Percentiles rank a stretch among this genome's conserved stretches.
phyloP scores from a whole-genome alignment of 2,329 filamentous ascomycete genomes.

The Pezizomycotina sp. region DNA sequence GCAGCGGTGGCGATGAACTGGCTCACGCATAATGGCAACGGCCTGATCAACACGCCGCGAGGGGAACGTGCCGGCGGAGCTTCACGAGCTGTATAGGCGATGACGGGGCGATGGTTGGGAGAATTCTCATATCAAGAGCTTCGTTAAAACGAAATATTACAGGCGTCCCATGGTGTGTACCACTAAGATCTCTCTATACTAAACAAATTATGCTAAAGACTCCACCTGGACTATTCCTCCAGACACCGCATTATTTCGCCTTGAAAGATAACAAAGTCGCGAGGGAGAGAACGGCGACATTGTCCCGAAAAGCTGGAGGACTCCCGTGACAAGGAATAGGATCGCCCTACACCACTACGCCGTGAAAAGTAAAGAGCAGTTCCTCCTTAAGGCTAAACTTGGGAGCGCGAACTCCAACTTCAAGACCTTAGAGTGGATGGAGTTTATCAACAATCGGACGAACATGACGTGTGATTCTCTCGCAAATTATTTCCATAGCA shows the following conservation, averaged over 20 bases:
- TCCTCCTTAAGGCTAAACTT: too few species aligned
- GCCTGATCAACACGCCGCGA: slow-evolving; percentile 22
- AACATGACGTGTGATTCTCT: too few species aligned
- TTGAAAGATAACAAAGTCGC: slow-evolving; percentile 19
- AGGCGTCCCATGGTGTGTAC: slow-evolving; percentile 12
- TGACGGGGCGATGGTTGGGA: slow-evolving; percentile 20
- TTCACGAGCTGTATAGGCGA: slow-evolving; percentile 27
- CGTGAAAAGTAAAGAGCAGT: slow-evolving; percentile 28
- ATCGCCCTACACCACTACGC: slow-evolving; percentile 28
- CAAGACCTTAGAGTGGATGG: too few species aligned
- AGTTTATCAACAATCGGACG: too few species aligned
- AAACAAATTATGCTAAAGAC: too few species aligned
- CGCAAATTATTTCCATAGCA: too few species aligned
- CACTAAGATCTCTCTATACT: too few species aligned
- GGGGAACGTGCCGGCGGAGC: slow-evolving; percentile 22
- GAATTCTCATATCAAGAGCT: slow-evolving; percentile 27
- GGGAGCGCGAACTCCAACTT: too few species aligned
- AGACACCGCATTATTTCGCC: too few species aligned
- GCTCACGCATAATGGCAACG: slow-evolving; percentile 26
- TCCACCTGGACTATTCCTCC: too few species aligned
- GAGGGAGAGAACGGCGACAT: slow-evolving; percentile 25
- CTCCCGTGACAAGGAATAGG: slow-evolving; percentile 26
- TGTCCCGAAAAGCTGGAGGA: slow-evolving; percentile 20
- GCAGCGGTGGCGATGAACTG: slow-evolving; percentile 28
- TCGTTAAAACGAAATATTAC: slow-evolving; percentile 26